Percentiles rank a stretch among this genome's conserved stretches.
Evolutionary conservation across 2,329 filamentous ascomycete genomes (phyloP).

Genomic region (Verticillium klebahnii): DNA sequence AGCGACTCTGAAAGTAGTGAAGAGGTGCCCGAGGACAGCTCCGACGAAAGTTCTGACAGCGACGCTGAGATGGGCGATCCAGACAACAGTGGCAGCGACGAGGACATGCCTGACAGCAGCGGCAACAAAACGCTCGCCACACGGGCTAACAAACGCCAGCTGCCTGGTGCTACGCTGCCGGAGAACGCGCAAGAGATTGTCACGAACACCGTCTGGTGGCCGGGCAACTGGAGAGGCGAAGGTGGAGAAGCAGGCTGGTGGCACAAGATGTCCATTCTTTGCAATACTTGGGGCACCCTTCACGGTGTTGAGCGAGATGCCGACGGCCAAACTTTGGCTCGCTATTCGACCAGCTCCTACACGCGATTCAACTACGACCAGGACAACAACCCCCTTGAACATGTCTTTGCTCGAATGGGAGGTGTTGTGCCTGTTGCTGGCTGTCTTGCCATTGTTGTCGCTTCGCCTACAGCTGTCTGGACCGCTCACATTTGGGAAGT

Average conservation of each 20-base stretch:
- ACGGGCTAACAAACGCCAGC: not conserved
- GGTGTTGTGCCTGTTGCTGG: constrained; percentile 11
- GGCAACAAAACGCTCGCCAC: not conserved
- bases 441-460: constrained; percentile 8
- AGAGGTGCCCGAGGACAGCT: not conserved
- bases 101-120: not conserved
- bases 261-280: not conserved
- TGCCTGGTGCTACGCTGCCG: not conserved
- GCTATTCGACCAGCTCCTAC: not conserved
- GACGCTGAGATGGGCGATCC: not conserved
- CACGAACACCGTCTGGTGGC: not conserved
- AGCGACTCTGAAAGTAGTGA: not conserved
- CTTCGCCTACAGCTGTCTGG: constrained; percentile 9
- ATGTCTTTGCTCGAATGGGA: constrained; percentile 3
- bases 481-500: constrained; percentile 13
- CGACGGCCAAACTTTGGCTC: not conserved
- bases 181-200: not conserved
- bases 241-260: not conserved
- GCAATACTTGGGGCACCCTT: not conserved
- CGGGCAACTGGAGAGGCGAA: not conserved
- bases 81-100: not conserved
- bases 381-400: not conserved
- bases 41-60: not conserved
- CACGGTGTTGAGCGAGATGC: not conserved
- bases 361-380: not conserved